Base-by-base conservation (phyloP, 2,329 filamentous ascomycete genomes). In the Neonectria ditissima region DNA sequence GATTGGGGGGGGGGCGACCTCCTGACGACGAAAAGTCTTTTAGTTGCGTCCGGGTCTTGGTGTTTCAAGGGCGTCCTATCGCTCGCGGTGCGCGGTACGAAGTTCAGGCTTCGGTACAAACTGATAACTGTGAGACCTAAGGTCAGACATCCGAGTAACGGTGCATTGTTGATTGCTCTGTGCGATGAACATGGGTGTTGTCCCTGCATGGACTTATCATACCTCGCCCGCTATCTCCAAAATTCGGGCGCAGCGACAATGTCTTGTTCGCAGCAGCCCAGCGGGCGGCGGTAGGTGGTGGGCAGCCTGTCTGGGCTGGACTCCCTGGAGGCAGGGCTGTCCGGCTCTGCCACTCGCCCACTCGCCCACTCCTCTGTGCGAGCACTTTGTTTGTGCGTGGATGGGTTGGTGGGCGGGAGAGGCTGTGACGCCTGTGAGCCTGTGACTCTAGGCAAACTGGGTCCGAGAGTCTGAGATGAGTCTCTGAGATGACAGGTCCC, bases 141-240 rank as follows among this genome's bases (percentile, higher is more conserved):
- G 32, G 5, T 7, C 52, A 52, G 30, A 41, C 45, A 39, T 37
- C 37, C 30, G 52, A 53, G 48, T 56, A 47, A 32, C 32, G 48
- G 32, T 47, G 47, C 34, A 32, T 55, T 51, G 55, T 26, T 22
- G 18, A 32, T 55, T 51, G 55, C 18, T 22, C 54, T 22, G 45
- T 30, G 20, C 44, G 26, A 44, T 39, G 10, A 41, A 47, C 54
- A 39, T 30, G 59, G 59, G 54, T 58, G 47, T 51, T 54, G 60
- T 58, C 54, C 60, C 48, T 58, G 60, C 60, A 58, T 58, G 52
- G 58, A 61, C 58, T 62, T 62, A 62, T 58, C 59, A 48, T 57
- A 41, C 60, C 41, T 58, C 51, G 60, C 60, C 54, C 55, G 53
- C 52, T 57, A 58, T 58, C 54, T 63, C 50, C 10, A 51, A 39